Base-by-base conservation (phyloP, 192 early-diverging fungal genomes). In the Backusella circina region DNA sequence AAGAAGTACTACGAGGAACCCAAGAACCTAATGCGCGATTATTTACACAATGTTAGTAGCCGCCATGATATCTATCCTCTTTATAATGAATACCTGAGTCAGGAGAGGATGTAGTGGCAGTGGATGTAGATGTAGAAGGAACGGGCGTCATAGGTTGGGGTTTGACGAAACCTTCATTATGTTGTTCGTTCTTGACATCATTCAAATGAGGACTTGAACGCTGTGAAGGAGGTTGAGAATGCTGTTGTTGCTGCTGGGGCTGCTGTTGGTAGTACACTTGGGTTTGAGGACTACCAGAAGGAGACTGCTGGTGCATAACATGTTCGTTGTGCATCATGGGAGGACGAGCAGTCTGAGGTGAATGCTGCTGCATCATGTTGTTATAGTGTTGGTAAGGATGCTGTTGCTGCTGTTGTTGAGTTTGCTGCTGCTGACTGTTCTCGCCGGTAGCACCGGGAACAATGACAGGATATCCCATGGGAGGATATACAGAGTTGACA, bases 21-120 rank as follows among this genome's bases (percentile, higher is more conserved):
- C 68, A 70, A 70, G 68, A 70, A 70, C 37, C 68, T 70, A 70
- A 28, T 38, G 3, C 28, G 36, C 26, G 12, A 41, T 16, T n/a
- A n/a, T n/a, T n/a, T n/a, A n/a, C n/a, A n/a, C 12, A 47, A 7
- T 16, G 21, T 54, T 54, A 54, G 51, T 54, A 23, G 6, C 51
- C 51, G 9, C 16, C 13, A 12, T 68, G 2, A n/a, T 68, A n/a
- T n/a, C n/a, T n/a, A n/a, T 68, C 3, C 38, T 10, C n/a, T 68
- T 35, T 67, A 31, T 70, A 47, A 70, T 13, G 73, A 47, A 32
- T 77, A 26, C 75, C 74, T 30, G 79, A 80, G 21, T 79, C 79
- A 73, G 82, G 84, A n/a, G 73, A 71, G 30, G 82, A 83, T 16
- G 83, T 77, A 7, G 75, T 76, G 38, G 54, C 47, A 15, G 77